A percentile compares a stretch with the other conserved stretches of the same genome.
phyloP scores from a whole-genome alignment of 495 filamentous ascomycete genomes.

The Cenococcum geophilum region DNA sequence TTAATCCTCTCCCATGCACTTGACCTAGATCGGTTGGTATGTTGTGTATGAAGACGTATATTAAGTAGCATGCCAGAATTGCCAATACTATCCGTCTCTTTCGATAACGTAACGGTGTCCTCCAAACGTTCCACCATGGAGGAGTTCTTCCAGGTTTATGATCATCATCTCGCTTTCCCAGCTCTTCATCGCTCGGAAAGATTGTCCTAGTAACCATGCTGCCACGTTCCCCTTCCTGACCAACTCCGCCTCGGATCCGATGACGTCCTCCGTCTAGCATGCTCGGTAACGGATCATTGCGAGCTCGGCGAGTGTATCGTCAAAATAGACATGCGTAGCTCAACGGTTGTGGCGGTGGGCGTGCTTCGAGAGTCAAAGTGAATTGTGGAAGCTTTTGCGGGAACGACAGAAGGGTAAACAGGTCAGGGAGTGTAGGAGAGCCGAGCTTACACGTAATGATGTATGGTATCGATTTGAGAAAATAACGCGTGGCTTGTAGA shows the following conservation, averaged over 20 bases:
- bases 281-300: not conserved
- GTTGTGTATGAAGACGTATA: slow-evolving; percentile 36
- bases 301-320: not conserved
- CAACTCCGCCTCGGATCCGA: slow-evolving; percentile 1
- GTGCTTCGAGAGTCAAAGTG: not conserved
- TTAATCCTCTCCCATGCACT: not conserved
- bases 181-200: slow-evolving; percentile 55
- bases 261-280: slow-evolving; percentile 7
- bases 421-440: not conserved
- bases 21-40: slow-evolving; percentile 18
- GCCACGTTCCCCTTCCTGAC: not conserved
- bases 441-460: not conserved
- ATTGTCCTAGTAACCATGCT: slow-evolving; percentile 41
- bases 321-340: not conserved
- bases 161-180: slow-evolving; percentile 66
- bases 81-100: slow-evolving; percentile 43
- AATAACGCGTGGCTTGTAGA: not conserved
- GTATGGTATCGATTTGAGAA: not conserved
- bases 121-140: slow-evolving; percentile 35
- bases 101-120: slow-evolving; percentile 40
- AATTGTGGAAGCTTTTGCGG: not conserved
- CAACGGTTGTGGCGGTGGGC: not conserved
- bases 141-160: slow-evolving; percentile 41
- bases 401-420: not conserved
- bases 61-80: slow-evolving; percentile 40